Conservation (phyloP, 257 asterid species). For the Nicotiana otophora region DNA sequence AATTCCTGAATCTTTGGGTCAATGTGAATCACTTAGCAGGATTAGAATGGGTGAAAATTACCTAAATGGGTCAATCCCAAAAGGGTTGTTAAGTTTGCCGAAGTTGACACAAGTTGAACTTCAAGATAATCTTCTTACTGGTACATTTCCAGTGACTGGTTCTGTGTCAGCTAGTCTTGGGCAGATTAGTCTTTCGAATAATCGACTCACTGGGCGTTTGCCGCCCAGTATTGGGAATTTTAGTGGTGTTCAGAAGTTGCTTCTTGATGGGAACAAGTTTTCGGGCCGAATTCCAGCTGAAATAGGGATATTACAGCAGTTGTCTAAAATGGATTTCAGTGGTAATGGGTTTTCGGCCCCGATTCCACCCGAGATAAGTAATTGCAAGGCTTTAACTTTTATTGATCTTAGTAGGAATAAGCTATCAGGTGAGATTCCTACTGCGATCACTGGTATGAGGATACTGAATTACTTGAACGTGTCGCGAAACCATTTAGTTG, state of each 20-base stretch:
- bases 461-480: conserved; percentile 79
- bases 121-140: conserved; percentile 74
- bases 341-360: conserved; percentile 61
- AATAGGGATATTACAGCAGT: conserved; percentile 81
- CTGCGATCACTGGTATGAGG: conserved; percentile 73
- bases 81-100: conserved; percentile 73
- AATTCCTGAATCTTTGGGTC: conserved; percentile 75
- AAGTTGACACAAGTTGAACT: conserved; percentile 75
- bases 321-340: conserved; percentile 86
- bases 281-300: conserved; percentile 71
- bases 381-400: conserved; percentile 67
- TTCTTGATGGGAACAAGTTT: conserved; percentile 87
- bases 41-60: conserved; percentile 88
- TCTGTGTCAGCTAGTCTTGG: conserved; percentile 44
- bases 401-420: conserved; percentile 90
- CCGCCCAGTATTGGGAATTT: conserved; percentile 80
- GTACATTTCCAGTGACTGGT: conserved; percentile 59
- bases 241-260: conserved; percentile 73
- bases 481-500: conserved; percentile 64
- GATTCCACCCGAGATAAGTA: conserved; percentile 64
- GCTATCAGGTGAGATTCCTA: conserved; percentile 70
- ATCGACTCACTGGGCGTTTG: conserved; percentile 61
- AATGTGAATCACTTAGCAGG: conserved; percentile 65
- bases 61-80: conserved; percentile 77
- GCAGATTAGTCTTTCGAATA: conserved; percentile 83